Evolutionary conservation across 179 eudicot genomes (phyloP), one percentile per base, ranked within the genome.

Genomic region (Heliamphora pulchella): DNA sequence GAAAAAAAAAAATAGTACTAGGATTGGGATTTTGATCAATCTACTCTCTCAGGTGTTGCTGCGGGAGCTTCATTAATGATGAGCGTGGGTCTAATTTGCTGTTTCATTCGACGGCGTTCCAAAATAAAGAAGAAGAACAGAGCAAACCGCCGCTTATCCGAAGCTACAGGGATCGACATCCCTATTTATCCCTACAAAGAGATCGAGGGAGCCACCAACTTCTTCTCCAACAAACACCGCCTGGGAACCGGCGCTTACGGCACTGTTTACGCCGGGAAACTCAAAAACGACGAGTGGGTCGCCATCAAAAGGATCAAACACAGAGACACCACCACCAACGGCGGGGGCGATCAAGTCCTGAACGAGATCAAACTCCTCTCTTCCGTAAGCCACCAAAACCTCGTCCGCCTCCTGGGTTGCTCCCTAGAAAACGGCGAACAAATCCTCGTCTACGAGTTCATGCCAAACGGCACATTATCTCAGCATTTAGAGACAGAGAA

Each of bases 231-330:
- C 1, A 84, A 87, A 64, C 85, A 89, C 65, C 77, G 85, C 48
- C 83, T 90, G 1, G 94, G 94, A 17, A 86, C 80, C 2, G 94
- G 94, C 0, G 91, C 91, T 8, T 90, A 90, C 3, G 94, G 94
- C 3, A 87, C 90, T 0, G 94, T 90, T 11, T 90, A 90, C 77
- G 82, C 82, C 0, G 94, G 91, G 14, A 90, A 86, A 76, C 81
- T 90, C 53, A 80, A 78, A 47, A 84, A 84, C 6, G 86, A 82
- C 47, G 84, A 81, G 18, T 84, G 86, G 87, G 94, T 89, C 0
- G 94, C 94, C 7, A 86, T 90, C 43, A 90, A 90, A 76, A 81
- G 91, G 64, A 89, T 90, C 80, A 85, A 79, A 78, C 80, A 83
- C 4, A 53, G 87, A 76, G 87, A 83, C 71, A 63, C 73, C 1